Conservation (phyloP, 176 grass and related monocot species). For the Oryza longistaminata region DNA sequence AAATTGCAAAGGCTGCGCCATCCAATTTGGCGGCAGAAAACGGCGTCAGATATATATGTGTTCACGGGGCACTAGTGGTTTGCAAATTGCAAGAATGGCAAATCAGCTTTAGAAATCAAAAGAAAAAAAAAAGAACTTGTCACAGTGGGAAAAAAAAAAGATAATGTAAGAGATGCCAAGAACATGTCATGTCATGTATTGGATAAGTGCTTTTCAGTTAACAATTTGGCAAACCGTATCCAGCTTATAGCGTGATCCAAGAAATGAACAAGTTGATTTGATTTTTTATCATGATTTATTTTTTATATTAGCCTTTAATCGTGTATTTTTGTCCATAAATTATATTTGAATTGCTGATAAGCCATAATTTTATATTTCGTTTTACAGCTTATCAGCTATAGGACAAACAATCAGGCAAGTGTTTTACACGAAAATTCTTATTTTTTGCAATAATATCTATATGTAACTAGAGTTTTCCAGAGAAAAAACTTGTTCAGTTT, state of each 20-base stretch:
- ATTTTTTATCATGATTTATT: too few species aligned
- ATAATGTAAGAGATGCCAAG: not conserved
- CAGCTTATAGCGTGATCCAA: too few species aligned
- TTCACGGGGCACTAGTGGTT: not conserved
- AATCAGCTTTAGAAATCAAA: not conserved
- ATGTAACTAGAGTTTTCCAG: not conserved
- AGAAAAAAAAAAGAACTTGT: not conserved
- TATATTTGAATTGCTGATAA: too few species aligned
- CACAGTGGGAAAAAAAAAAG: not conserved
- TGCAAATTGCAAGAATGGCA: not conserved
- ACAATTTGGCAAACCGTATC: too few species aligned
- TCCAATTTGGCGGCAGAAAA: not conserved
- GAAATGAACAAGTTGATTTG: too few species aligned
- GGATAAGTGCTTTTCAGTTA: not conserved
- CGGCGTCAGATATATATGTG: not conserved
- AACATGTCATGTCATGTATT: not conserved
- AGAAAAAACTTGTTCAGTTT: not conserved
- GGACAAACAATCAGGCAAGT: too few species aligned
- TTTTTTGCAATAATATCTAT: too few species aligned
- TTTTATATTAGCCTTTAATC: too few species aligned
- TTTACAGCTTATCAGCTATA: too few species aligned
- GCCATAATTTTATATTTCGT: too few species aligned
- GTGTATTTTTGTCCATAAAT: too few species aligned
- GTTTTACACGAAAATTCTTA: too few species aligned
- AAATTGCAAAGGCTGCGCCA: not conserved